phyloP scores from a whole-genome alignment of 352 stramenopile genomes.

The Pythium inflatum region DNA sequence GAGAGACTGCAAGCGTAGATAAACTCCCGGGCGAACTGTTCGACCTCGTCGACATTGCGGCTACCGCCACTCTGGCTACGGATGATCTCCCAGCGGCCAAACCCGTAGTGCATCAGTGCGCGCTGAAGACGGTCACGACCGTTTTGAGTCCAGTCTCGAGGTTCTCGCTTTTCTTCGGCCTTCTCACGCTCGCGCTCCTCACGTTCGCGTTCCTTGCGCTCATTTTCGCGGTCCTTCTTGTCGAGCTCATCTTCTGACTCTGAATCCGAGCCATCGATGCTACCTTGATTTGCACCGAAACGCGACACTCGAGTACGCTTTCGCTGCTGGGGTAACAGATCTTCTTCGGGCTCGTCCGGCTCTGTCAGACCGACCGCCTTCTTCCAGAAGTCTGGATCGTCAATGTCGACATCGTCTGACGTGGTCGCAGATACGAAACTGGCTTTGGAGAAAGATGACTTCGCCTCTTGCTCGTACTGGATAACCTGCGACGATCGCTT shows the following conservation, averaged over 20 bases:
- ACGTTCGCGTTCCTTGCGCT: conserved; percentile 49
- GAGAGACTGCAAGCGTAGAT: conserved; percentile 84
- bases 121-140: conserved; percentile 82
- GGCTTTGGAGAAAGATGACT: conserved; percentile 91
- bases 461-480: conserved; percentile 83
- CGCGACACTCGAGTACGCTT: conserved; percentile 86
- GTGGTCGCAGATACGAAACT: conserved; percentile 91
- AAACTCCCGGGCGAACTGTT: conserved; percentile 84
- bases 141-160: conserved; percentile 87
- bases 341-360: conserved; percentile 62
- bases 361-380: conserved; percentile 94
- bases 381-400: conserved; percentile 99
- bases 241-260: conserved; percentile 70
- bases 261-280: conserved; percentile 48
- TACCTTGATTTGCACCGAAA: conserved; percentile 57
- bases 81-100: conserved; percentile 88
- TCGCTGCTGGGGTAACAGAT: conserved; percentile 76
- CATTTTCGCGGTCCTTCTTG: conserved; percentile 48
- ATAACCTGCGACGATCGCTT: conserved; percentile 85
- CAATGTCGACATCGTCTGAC: conserved; percentile 95
- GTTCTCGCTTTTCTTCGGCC: conserved; percentile 64
- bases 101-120: conserved; percentile 88
- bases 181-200: conserved; percentile 45
- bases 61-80: conserved; percentile 87
- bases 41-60: conserved; percentile 81